Evolutionary conservation across 768 basidiomycete species (phyloP).

Genomic region (Asterophora parasitica): DNA sequence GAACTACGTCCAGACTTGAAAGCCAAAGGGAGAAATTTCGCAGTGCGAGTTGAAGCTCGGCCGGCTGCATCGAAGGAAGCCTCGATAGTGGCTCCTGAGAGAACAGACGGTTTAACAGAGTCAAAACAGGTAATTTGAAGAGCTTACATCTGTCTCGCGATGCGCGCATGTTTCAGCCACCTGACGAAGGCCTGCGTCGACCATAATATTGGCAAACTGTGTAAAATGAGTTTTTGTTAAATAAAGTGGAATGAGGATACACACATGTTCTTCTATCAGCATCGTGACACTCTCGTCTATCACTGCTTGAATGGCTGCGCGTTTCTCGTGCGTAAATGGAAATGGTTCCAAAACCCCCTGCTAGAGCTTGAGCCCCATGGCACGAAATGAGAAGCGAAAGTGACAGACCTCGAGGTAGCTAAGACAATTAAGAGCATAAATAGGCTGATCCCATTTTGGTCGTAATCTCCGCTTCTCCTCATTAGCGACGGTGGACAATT

Average conservation of each 20-base stretch:
- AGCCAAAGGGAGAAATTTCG: slow-evolving; percentile 80
- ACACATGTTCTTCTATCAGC: slow-evolving; percentile 81
- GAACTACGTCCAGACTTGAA: slow-evolving; percentile 72
- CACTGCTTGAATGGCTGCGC: slow-evolving; percentile 47
- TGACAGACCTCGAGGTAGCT: slow-evolving; percentile 70
- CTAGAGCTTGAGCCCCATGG: background rate
- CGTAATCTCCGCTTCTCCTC: slow-evolving; percentile 56
- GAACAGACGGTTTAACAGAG: background rate
- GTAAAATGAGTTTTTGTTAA: background rate
- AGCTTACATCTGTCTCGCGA: slow-evolving; percentile 35
- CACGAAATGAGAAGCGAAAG: background rate
- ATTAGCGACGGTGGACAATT: slow-evolving; percentile 64
- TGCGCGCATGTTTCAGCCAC: slow-evolving; percentile 39
- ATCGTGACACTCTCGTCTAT: slow-evolving; percentile 57
- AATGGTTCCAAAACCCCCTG: slow-evolving; percentile 66
- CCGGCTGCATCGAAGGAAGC: slow-evolving; percentile 59
- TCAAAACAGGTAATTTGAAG: background rate
- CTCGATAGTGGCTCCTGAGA: slow-evolving; percentile 68
- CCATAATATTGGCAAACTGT: slow-evolving; percentile 47
- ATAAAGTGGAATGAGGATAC: slow-evolving; percentile 22
- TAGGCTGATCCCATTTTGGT: slow-evolving; percentile 71
- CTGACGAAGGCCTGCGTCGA: slow-evolving; percentile 49
- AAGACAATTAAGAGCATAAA: slow-evolving; percentile 85
- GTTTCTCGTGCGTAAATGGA: slow-evolving; percentile 62
- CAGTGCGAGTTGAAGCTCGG: slow-evolving; percentile 58